Percentiles rank a stretch among this genome's conserved stretches.
phyloP scores from a whole-genome alignment of 2,329 filamentous ascomycete species.

The Microcyclosporella mali region DNA sequence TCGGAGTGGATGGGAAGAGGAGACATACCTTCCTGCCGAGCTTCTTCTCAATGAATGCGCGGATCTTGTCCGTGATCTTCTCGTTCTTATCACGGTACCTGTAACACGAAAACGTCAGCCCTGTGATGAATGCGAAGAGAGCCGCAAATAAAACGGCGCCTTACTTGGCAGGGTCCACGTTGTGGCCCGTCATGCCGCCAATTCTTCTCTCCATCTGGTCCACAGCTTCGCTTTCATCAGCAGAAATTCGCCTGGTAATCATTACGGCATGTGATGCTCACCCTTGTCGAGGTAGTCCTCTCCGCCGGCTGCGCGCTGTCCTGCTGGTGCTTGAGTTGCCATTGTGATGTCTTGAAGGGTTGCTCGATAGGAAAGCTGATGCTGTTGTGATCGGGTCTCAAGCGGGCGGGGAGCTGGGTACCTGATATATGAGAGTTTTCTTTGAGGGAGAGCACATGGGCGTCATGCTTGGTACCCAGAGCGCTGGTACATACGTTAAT shows the following conservation, averaged over 20 bases:
- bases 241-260: too few relatives aligned
- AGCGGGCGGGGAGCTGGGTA: too few relatives aligned
- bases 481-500: too few relatives aligned
- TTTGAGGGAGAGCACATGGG: too few relatives aligned
- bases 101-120: too few relatives aligned
- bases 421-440: too few relatives aligned
- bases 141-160: too few relatives aligned
- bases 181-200: conserved; percentile 17
- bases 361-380: too few relatives aligned
- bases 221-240: conserved; percentile 8
- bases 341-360: too few relatives aligned
- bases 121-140: conserved; percentile 11
- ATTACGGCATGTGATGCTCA: background rate
- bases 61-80: conserved; percentile 22
- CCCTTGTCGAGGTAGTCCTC: conserved; percentile 29
- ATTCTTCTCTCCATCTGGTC: conserved; percentile 20
- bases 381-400: too few relatives aligned
- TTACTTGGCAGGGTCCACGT: conserved; percentile 21
- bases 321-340: conserved; percentile 1
- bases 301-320: conserved; percentile 6
- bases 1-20: too few relatives aligned
- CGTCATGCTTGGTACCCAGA: too few relatives aligned
- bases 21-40: conserved; percentile 7
- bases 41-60: conserved; percentile 4
- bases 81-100: conserved; percentile 21